Base-by-base conservation (phyloP, 2,329 filamentous ascomycete genomes). In the Colletotrichum tropicicola region DNA sequence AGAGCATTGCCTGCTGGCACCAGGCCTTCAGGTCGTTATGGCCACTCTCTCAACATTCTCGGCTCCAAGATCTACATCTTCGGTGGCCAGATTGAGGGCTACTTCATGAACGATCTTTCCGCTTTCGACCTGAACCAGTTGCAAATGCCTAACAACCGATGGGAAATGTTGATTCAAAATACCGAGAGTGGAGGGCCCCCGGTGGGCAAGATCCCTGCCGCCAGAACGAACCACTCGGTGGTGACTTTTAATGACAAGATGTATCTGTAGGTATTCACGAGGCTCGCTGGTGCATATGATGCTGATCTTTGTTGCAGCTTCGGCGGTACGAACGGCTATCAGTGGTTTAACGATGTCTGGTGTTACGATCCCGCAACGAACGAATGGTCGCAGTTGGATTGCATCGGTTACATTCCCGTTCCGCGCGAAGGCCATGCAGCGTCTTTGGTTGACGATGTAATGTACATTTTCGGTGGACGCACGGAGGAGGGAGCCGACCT, bases 321-420 rank as follows among this genome's bases (percentile, higher is more conserved):
- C 75, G 96, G 96, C 71, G 96, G 96, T 68, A 99, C 96, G 2
- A 97, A 99, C 75, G 96, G 96, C 41, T 88, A 94, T 59, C 90
- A 92, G 73, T 99, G 96, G 97, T 99, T 98, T 82, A 99, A 98
- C 77, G 96, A 99, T 75, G 96, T 99, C 49, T 99, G 96, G 96
- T 93, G 91, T 55, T 99, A 96, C 76, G 95, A 98, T 72, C 92
- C 94, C 7, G 85, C 89, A 59, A 82, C 87, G 47, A 98, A 98
- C 77, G 82, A 86, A 59, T 99, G 96, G 96, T 82, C 89, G 9
- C 91, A 97, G 75, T 85, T 97, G 59, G 95, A 98, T 73, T 99
- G 96, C 76, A 98, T 98, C 73, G 96, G 96, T 35, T 99, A 98
- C 77, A 98, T 99, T 65, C 96, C 97, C 1, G 91, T 94, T 2